Conservation (phyloP, 192 early-diverging fungal species). For the Oehlia diaphana region DNA sequence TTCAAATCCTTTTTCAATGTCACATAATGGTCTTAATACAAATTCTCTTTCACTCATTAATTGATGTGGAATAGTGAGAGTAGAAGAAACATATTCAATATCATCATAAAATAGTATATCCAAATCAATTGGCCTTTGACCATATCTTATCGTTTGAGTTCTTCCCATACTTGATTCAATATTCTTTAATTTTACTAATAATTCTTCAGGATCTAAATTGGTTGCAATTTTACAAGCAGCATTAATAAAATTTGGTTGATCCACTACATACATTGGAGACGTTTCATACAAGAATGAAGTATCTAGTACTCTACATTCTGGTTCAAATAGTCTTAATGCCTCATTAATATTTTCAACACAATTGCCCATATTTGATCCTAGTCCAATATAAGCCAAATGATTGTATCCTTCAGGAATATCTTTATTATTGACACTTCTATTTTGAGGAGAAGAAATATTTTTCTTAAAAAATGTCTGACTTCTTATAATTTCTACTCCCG, state of each 20-base stretch:
- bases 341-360: slow-evolving; percentile 73
- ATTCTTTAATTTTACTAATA: slow-evolving; percentile 78
- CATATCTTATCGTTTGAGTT: slow-evolving; percentile 65
- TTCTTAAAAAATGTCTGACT: slow-evolving; percentile 51
- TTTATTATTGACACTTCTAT: slow-evolving; percentile 28
- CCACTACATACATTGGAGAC: slow-evolving; percentile 91
- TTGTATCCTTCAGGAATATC: slow-evolving; percentile 39
- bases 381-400: slow-evolving; percentile 75
- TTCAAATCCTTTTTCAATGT: slow-evolving; percentile 87
- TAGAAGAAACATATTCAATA: slow-evolving; percentile 58
- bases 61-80: slow-evolving; percentile 87
- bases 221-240: slow-evolving; percentile 83
- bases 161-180: slow-evolving; percentile 86
- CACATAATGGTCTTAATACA: slow-evolving; percentile 90
- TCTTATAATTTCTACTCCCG: slow-evolving; percentile 90
- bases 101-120: slow-evolving; percentile 95
- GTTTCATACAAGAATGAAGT: slow-evolving; percentile 98
- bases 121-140: slow-evolving; percentile 91
- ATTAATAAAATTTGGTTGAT: slow-evolving; percentile 93
- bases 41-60: slow-evolving; percentile 90
- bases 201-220: slow-evolving; percentile 63
- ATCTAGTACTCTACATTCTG: slow-evolving; percentile 61
- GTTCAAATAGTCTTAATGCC: slow-evolving; percentile 63
- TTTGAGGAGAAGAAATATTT: slow-evolving; percentile 31
- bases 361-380: slow-evolving; percentile 93